Conservation (phyloP, 2,329 filamentous ascomycete species). For the Sporothrix phasma region DNA sequence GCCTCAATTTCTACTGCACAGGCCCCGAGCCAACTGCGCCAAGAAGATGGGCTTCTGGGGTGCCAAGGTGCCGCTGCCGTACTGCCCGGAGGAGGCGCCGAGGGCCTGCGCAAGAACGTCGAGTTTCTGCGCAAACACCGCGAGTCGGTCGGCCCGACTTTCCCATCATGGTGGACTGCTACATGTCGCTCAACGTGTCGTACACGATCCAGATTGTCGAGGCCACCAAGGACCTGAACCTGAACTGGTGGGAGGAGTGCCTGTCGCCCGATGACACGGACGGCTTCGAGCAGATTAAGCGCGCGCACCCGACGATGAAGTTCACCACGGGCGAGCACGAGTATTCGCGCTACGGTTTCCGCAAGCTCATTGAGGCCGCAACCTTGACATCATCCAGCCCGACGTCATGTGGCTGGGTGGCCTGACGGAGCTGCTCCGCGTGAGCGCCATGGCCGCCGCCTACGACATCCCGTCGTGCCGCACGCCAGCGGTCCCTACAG, state of each 20-base stretch:
- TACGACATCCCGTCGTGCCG: constrained; percentile 92
- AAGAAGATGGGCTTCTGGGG: constrained; percentile 84
- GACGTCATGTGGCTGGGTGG: constrained; percentile 98
- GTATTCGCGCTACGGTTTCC: constrained; percentile 88
- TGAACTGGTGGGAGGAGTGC: constrained; percentile 98
- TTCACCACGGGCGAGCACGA: constrained; percentile 97
- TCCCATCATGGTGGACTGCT: constrained; percentile 91
- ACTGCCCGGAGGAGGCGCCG: constrained; percentile 76
- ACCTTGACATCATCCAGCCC: constrained; percentile 88
- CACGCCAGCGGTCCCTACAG: constrained; percentile 90
- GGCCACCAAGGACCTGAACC: constrained; percentile 70
- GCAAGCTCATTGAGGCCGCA: constrained; percentile 84
- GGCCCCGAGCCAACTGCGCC: constrained; percentile 74
- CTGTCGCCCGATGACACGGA: constrained; percentile 85
- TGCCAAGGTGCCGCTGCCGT: constrained; percentile 81
- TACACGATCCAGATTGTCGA: constrained; percentile 90
- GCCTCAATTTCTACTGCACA: constrained; percentile 89
- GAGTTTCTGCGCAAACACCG: constrained; percentile 80
- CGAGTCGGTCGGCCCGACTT: constrained; percentile 82
- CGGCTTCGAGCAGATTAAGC: constrained; percentile 81
- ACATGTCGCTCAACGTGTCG: constrained; percentile 87
- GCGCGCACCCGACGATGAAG: constrained; percentile 78
- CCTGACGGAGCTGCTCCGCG: constrained; percentile 82
- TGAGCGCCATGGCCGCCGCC: constrained; percentile 77
- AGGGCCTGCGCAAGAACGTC: constrained; percentile 77